Base-by-base conservation (phyloP, 2,329 filamentous ascomycete species). In the Leptographium lundbergii region DNA sequence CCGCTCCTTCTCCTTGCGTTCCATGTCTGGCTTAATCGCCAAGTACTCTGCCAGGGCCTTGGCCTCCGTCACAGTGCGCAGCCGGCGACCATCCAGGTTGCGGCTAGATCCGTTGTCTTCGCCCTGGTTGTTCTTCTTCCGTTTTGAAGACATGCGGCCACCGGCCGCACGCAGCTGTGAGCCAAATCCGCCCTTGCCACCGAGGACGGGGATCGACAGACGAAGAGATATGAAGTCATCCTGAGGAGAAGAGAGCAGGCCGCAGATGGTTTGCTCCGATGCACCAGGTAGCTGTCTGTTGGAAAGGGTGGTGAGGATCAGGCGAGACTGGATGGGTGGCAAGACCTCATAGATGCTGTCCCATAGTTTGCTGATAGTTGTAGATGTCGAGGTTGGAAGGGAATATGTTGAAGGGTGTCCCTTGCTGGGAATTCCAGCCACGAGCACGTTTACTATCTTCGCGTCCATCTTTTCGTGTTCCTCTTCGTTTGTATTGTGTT, bases 101-200 rank as follows among this genome's bases (percentile, higher is more conserved):
- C 94, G 85, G 69, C 89, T 96, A 2, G 91, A 96, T 27, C 85
- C 91, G 67, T 95, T 92, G 62, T 90, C 86, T 45, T 95, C 90
- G 57, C 84, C 86, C 66, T 88, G 84, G 54, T 86, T 86, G 59
- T 86, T 86, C 78, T 92, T 94, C 76, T 95, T 95, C 66, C 85
- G 84, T 67, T 82, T 82, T n/a, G 89, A 92, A 2, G 91, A 95
- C 94, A 99, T 99, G 75, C 95, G 92, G 48, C 95, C 94, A 69
- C 95, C 94, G 3, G 94, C 94, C 0, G 95, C 94, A 69, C 95
- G 89, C 45, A 99, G 84, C 72, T 99, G 95, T 1, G 92, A 97
- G 58, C 94, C 94, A 70, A 99, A 99, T 68, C 94, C 94, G 72
- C 94, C 94, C 70, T 99, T 99, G 69, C 95, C 95, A 75, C 95